These are phyloP conservation scores for Corinectria fuckeliana DNA, from an alignment of 2,329 filamentous ascomycete species.

Conservation along the genomic window DNA sequence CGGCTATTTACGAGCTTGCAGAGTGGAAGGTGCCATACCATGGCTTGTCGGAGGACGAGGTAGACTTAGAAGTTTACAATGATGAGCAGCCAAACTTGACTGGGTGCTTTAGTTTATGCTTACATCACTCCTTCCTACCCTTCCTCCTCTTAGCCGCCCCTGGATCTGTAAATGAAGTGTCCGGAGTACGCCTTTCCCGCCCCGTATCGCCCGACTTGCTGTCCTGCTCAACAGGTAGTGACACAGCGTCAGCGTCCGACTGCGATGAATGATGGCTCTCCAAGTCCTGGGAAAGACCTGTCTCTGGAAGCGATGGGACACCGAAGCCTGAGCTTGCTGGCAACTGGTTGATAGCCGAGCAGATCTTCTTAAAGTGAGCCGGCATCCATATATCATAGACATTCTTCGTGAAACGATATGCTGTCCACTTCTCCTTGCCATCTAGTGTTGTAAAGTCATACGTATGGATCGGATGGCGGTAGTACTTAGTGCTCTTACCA, in stretches of 20 bases:
- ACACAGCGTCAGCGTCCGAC: background rate
- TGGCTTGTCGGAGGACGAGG: background rate
- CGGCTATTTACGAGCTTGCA: slow-evolving; percentile 5
- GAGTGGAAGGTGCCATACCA: background rate
- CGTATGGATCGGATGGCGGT: slow-evolving; percentile 45
- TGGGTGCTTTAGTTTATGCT: too few species aligned
- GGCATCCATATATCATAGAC: slow-evolving; percentile 16
- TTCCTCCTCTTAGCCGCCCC: background rate
- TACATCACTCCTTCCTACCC: background rate
- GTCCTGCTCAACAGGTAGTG: background rate
- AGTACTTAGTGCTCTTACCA: slow-evolving; percentile 43
- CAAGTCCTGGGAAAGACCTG: background rate
- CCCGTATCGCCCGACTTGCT: background rate
- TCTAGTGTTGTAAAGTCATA: slow-evolving; percentile 42
- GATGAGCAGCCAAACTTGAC: too few species aligned
- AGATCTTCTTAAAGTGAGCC: slow-evolving; percentile 16
- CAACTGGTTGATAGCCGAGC: slow-evolving; percentile 21
- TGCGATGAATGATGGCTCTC: background rate
- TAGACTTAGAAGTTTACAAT: background rate
- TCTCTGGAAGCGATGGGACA: background rate
- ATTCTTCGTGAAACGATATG: slow-evolving; percentile 14
- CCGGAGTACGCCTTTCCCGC: background rate
- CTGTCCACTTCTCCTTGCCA: slow-evolving; percentile 18
- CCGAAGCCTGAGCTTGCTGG: slow-evolving; percentile 8
- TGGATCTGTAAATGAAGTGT: slow-evolving; percentile 3